phyloP scores from a whole-genome alignment of 495 filamentous ascomycete species.

The Penicillium egyptiacum region DNA sequence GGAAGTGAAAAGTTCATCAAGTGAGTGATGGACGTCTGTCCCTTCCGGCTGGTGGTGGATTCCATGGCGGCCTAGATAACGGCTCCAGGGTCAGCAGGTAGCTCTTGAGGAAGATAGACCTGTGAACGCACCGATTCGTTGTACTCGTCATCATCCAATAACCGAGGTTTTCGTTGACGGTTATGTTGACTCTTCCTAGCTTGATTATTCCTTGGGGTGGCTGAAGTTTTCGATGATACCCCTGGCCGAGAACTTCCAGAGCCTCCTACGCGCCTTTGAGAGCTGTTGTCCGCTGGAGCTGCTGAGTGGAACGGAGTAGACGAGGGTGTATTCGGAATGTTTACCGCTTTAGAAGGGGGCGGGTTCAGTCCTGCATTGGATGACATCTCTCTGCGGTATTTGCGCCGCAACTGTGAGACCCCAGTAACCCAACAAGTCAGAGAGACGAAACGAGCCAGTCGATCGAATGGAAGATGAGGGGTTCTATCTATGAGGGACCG shows the following conservation, averaged over 20 bases:
- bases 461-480: constrained; percentile 1
- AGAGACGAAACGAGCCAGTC: neutral
- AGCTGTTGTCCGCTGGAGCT: constrained; percentile 47
- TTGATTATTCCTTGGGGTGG: constrained; percentile 70
- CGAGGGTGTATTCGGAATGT: constrained; percentile 36
- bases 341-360: constrained; percentile 48
- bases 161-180: constrained; percentile 52
- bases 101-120: constrained; percentile 7
- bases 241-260: constrained; percentile 65
- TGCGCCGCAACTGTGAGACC: neutral
- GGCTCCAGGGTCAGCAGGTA: constrained; percentile 23
- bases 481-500: neutral
- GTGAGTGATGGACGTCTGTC: constrained; percentile 95
- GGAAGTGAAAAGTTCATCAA: constrained; percentile 88
- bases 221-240: constrained; percentile 52
- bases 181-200: constrained; percentile 71
- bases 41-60: constrained; percentile 80
- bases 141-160: constrained; percentile 77
- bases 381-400: constrained; percentile 43
- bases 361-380: constrained; percentile 45
- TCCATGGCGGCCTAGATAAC: constrained; percentile 67
- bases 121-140: constrained; percentile 66
- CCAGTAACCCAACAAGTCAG: neutral
- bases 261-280: constrained; percentile 61
- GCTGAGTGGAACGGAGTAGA: constrained; percentile 42